A percentile compares a stretch with the other conserved stretches of the same genome.
Conservation (phyloP, 345 rosid genomes). For the Anacardium occidentale region DNA sequence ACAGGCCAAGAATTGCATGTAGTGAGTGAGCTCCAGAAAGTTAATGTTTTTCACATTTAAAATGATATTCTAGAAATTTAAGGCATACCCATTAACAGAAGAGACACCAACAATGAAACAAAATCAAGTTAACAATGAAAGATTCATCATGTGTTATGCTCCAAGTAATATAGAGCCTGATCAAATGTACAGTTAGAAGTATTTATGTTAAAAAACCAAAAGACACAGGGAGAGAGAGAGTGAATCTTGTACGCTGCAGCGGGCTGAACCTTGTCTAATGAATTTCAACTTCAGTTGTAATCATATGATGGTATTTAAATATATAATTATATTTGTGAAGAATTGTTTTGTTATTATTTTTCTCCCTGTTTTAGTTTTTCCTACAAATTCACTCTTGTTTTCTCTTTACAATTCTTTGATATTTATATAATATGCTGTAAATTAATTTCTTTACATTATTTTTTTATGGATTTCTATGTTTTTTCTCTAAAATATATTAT, state of each 20-base stretch:
- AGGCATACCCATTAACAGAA: background rate
- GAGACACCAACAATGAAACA: background rate
- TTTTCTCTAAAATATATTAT: too few relatives aligned
- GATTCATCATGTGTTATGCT: background rate
- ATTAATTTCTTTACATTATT: too few relatives aligned
- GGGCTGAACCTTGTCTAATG: slow-evolving; percentile 65
- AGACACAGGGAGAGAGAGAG: background rate
- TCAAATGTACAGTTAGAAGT: background rate
- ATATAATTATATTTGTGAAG: slow-evolving; percentile 69
- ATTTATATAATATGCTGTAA: too few relatives aligned
- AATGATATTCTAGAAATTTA: too few relatives aligned
- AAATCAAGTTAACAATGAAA: background rate
- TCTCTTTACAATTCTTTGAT: background rate
- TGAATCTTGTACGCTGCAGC: slow-evolving; percentile 91
- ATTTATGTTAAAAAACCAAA: background rate
- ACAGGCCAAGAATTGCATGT: too few relatives aligned
- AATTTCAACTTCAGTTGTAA: slow-evolving; percentile 82
- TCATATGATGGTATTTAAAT: too few relatives aligned
- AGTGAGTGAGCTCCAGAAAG: too few relatives aligned
- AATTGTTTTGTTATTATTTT: slow-evolving; percentile 80
- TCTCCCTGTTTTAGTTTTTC: background rate
- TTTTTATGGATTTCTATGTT: too few relatives aligned
- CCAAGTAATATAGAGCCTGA: background rate
- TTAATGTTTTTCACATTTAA: too few relatives aligned
- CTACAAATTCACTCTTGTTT: background rate